Evolutionary conservation across 352 stramenopile species (phyloP), one percentile per base, ranked within the genome.

Genomic region (Phytopythium sindhum): DNA sequence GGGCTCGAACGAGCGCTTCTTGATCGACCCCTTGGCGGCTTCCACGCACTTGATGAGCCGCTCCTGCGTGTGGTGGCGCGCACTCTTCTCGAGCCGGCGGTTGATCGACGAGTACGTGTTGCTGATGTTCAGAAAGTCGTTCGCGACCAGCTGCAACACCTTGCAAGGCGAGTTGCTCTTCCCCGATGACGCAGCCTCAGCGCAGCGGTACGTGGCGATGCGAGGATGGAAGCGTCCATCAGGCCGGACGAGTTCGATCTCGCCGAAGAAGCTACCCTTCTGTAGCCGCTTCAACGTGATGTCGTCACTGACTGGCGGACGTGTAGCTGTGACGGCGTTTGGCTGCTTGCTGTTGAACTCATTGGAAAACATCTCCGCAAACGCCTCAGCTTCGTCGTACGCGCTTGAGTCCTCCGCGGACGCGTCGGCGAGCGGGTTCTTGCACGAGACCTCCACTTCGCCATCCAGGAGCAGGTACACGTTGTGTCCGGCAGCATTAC

Each of bases 41-140:
- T 94, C 83, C 10, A 94, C 74, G 44, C 82, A 91, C 60, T 88
- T 89, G 61, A 94, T 77, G 28, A 94, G 71, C 59, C 90, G 85
- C 33, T 90, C 69, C 51, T 84, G 83, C 26, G 86, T 85, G 47
- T 91, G 81, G 23, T 72, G 65, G 44, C 80, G 81, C 10, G 80
- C 78, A 6, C 77, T 85, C 41, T 75, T 70, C 54, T 84, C 78
- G n/a, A 94, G 70, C 19, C 84, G 82, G 8, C 82, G 72, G 53
- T 81, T 90, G 57, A 94, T 88, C 8, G 73, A 84, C 57, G 84
- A 72, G 64, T 90, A 94, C 21, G 86, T 85, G 57, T 80, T 80
- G 33, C 86, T 90, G 14, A 90, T 71, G 61, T 91, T 94, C 19
- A 90, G 57, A 35, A 89, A 92, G 60, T 94, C 86, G 47, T 91